Conservation (phyloP, 352 stramenopile species). For the Pythium aphanidermatum region DNA sequence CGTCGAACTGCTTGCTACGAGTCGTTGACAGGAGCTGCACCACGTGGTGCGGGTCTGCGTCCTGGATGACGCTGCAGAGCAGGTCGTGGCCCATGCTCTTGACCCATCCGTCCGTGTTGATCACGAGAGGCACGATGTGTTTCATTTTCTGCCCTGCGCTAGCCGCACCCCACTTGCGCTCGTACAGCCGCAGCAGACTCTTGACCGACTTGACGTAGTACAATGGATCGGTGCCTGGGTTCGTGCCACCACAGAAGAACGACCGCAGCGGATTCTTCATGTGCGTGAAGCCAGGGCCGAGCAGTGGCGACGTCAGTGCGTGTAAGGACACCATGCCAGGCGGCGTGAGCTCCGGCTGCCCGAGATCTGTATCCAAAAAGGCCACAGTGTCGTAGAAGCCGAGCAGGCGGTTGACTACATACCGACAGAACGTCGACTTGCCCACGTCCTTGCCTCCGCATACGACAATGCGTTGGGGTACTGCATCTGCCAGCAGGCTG, state of each 20-base stretch:
- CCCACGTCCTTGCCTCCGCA: conserved; percentile 94
- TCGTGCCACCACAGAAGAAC: conserved; percentile 73
- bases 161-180: conserved; percentile 38
- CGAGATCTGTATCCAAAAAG: conserved; percentile 94
- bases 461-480: conserved; percentile 73
- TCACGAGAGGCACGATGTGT: conserved; percentile 77
- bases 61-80: conserved; percentile 87
- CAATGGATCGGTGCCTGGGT: conserved; percentile 67
- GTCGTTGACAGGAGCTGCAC: conserved; percentile 91
- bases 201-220: conserved; percentile 72
- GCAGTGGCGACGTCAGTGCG: conserved; percentile 78
- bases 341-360: conserved; percentile 92
- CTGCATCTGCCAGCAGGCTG: conserved; percentile 21
- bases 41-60: conserved; percentile 85
- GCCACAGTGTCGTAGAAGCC: conserved; percentile 64
- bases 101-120: conserved; percentile 98
- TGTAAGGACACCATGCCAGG: conserved; percentile 92
- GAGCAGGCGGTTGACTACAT: conserved; percentile 91
- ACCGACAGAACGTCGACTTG: conserved; percentile 95
- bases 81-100: conserved; percentile 96
- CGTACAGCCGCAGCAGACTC: conserved; percentile 59
- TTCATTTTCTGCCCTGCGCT: background rate
- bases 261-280: conserved; percentile 72
- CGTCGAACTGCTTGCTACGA: conserved; percentile 82
- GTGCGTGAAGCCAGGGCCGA: conserved; percentile 90